Base-by-base conservation (phyloP, 106 monocot species). In the Xerophyta viscosa region DNA sequence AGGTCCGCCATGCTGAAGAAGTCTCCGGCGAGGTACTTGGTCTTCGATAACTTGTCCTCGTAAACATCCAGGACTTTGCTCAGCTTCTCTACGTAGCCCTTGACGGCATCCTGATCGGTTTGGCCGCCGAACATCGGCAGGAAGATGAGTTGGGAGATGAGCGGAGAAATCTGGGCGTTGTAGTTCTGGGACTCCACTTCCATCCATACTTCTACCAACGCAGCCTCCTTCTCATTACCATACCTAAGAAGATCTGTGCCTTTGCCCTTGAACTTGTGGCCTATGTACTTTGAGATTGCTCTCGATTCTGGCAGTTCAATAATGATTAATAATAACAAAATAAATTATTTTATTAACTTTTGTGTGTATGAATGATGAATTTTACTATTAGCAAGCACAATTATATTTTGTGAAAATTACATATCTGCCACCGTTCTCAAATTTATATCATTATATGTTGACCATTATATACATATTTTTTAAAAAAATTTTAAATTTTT, bases 1-100 rank as follows among this genome's bases (percentile, higher is more conserved):
- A 73, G 62, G 53, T 86, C 86, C 7, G 76, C 80, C 8, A 86
- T 63, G 46, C 57, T 70, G 63, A 64, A 73, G 9, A 43, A 37
- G 15, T 60, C 71, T 0, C 86, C 86, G 0, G 86, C 86, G 30
- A 86, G 54, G 59, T 81, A 87, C 70, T 68, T 71, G 52, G 26
- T 61, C 63, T 74, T 29, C 5, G 60, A 63, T 19, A 87, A 77
- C 36, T 63, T 58, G 10, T 39, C 70, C 64, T 81, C 87, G 56
- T 87, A 81, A 19, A 87, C 64, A 46, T 81, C 87, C 14, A 87
- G 68, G 39, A 87, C 70, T 52, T 51, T 61, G 1, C 28, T 57
- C 8, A 81, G 74, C 59, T 68, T 72, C 31, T 60, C 75, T 28
- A 59, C 36, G 11, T 20, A 48, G 17, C 53, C 25, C 0, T 52